Evolutionary conservation across 2,329 filamentous ascomycete species (phyloP), one percentile per base, ranked within the genome.

Genomic region (Aureobasidium sp.): DNA sequence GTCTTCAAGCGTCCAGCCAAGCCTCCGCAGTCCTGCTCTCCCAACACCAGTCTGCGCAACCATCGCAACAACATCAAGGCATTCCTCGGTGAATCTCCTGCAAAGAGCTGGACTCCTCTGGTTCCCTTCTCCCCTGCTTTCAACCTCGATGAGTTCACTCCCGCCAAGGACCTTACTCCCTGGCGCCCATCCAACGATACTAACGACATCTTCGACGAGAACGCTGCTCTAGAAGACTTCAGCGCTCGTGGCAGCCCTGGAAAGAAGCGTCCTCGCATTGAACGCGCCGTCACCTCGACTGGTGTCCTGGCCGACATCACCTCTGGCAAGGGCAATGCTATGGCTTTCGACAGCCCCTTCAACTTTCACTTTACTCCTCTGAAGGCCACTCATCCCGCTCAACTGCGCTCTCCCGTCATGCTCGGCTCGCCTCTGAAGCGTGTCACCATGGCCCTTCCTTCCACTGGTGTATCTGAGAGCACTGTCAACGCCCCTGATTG

Each of bases 11-110:
- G 82, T 61, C 84, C 83, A 40, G 76, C 78, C 17, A 80, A 82
- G 61, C 82, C 84, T 33, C 89, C 84, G 5, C 81, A 89, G 60
- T 96, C 93, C 0, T 87, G 90, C 19, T 97, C 93, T 15, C 93
- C 94, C 1, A 95, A 94, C 71, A 97, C 93, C 11, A 96, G 96
- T 70, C 81, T 97, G 22, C 86, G 88, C 62, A 86, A 94, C 67
- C 94, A 97, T 71, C 89, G 93, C 60, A 87, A 93, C 69, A 87
- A 85, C 66, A 90, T 97, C 65, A 82, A 83, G 63, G 83, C 89
- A 67, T 85, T 96, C 79, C 84, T 96, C 48, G 89, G 90, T 62
- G 63, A 65, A 24, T 94, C 90, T 5, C 91, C 91, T 4, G 81
- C 84, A 58, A 84, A 85, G 67, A 81, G 71, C 49, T 70, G 81